Base-by-base conservation (phyloP, 2,329 filamentous ascomycete genomes). In the Xylogone sp. region DNA sequence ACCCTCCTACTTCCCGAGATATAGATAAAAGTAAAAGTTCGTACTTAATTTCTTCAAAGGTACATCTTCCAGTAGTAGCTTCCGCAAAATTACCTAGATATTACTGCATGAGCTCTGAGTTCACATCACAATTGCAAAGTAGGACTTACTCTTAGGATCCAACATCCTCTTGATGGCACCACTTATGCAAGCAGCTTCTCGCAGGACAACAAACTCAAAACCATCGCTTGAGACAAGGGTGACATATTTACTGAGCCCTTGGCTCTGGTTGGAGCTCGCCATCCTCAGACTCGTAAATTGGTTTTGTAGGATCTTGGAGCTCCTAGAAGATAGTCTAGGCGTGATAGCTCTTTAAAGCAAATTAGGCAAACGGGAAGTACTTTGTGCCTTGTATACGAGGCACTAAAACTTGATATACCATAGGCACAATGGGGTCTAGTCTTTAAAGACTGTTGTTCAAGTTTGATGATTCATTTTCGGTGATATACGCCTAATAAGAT, bases 211-310 rank as follows among this genome's bases (percentile, higher is more conserved):
- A 66, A 89, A 92, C 72, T 90, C 87, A 66, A 83, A 90, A 61
- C 82, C 86, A 68, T 93, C 88, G 59, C 76, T 79, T 1, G 87
- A 90, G 42, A 91, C 77, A 48, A 93, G 81, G 4, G 88, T 92
- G 58, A 92, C 80, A 69, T 90, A 92, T 64, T 89, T 84, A 69
- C 79, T 82, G 42, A 55, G 34, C 12, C 48, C 48, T 21, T 49
- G 42, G 21, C 20, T 29, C 21, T 54, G 43, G 27, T 18, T 55
- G 24, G 58, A 53, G 47, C 48, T 53, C 13, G 48, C 52, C 54
- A 60, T 59, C 16, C 29, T 49, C 27, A 43, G 42, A 21, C 16
- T 34, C 27, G 45, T 48, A 48, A 34, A 7, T 29, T 27, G 20
- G 45, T 18, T 7, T 16, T 39, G 12, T 16, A 9, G 13, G 34